Evolutionary conservation across 805 yeast genomes (phyloP).

Genomic region (Barnettozyma pratensis): DNA sequence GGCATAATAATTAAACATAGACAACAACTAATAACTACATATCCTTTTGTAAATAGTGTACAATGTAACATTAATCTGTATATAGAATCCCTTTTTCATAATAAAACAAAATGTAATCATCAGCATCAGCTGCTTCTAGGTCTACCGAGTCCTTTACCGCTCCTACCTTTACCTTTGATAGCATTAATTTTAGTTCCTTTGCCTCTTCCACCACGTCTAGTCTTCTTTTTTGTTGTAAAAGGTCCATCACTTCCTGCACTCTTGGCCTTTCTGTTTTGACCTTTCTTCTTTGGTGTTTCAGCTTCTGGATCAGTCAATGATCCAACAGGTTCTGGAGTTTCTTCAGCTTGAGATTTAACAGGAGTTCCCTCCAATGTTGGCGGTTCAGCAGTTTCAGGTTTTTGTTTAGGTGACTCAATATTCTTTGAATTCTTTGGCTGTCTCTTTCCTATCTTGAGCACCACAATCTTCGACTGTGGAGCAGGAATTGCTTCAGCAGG

Average conservation of each 20-base stretch:
- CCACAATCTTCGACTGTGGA: neutral
- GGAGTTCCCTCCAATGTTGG: no score
- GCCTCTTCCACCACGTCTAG: slow-evolving; percentile 4
- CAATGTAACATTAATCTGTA: no score
- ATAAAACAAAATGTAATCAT: no score
- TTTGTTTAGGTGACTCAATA: no score
- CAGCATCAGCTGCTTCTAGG: neutral
- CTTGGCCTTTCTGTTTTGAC: neutral
- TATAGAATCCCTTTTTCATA: no score
- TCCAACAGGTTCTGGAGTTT: no score
- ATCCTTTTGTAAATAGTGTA: neutral
- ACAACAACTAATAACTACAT: neutral
- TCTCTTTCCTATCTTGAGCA: neutral
- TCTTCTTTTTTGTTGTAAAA: slow-evolving; percentile 1
- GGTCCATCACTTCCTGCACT: neutral
- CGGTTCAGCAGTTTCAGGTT: no score
- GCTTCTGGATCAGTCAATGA: neutral
- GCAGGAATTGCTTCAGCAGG: no score
- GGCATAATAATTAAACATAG: neutral
- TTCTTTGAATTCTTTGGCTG: neutral
- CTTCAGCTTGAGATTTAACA: no score
- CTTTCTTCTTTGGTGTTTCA: neutral
- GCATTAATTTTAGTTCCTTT: neutral
- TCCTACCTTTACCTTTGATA: neutral
- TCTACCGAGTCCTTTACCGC: neutral